phyloP scores from a whole-genome alignment of 2,329 filamentous ascomycete species.

The Aspergillus unguis region DNA sequence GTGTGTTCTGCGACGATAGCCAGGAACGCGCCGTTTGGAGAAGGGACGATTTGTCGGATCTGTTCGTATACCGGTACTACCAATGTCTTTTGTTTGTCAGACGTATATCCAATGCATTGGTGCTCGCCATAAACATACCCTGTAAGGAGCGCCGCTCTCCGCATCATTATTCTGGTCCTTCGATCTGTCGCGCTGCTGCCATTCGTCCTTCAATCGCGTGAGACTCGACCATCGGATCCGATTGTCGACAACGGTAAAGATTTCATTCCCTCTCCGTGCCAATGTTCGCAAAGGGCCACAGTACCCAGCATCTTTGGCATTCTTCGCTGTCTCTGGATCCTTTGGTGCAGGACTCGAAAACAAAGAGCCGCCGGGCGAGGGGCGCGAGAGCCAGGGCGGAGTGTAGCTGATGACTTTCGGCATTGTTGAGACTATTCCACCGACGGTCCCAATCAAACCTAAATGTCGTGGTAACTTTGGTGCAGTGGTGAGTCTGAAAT shows the following conservation, averaged over 20 bases:
- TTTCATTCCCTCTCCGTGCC: constrained; percentile 75
- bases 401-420: constrained; percentile 82
- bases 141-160: constrained; percentile 35
- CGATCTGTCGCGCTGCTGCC: constrained; percentile 40
- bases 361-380: constrained; percentile 72
- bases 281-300: constrained; percentile 59
- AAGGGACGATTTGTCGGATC: constrained; percentile 81
- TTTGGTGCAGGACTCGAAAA: constrained; percentile 59
- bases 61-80: constrained; percentile 74
- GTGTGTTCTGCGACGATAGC: constrained; percentile 85
- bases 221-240: constrained; percentile 92
- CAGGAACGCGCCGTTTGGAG: constrained; percentile 75
- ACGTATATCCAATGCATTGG: not conserved
- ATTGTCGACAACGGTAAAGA: constrained; percentile 84
- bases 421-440: constrained; percentile 54
- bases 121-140: constrained; percentile 22
- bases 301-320: constrained; percentile 16
- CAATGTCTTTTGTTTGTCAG: constrained; percentile 56
- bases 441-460: too few relatives aligned
- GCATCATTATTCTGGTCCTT: constrained; percentile 27
- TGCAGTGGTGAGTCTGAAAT: constrained; percentile 11
- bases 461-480: constrained; percentile 12
- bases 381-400: constrained; percentile 79
- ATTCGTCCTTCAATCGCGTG: constrained; percentile 67
- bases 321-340: constrained; percentile 25